Evolutionary conservation across 2,329 filamentous ascomycete genomes (phyloP), one percentile per base, ranked within the genome.

Genomic region (Pseudonectria buxi): DNA sequence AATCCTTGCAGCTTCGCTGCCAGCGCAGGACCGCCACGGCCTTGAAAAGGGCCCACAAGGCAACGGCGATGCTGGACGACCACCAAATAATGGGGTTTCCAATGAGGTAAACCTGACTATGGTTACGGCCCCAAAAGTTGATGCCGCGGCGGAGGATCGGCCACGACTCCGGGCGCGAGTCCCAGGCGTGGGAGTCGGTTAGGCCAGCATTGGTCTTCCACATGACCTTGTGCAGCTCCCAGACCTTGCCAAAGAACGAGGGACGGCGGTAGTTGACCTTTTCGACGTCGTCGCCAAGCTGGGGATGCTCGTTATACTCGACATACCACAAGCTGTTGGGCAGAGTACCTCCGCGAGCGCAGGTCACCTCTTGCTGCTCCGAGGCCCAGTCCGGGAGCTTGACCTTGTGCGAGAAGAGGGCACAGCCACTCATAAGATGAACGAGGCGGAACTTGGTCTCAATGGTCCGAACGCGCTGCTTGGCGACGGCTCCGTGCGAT

Each of bases 301-400:
- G 69, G 10, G 88, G 85, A 55, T 96, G 92, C 42, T 81, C 74
- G 60, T 98, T 98, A 47, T 78, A 78, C 64, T 98, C 92, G 44
- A 98, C 71, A 55, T 95, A 96, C 92, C 92, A 98, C 49, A 98
- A 67, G 54, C 88, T 95, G 74, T 98, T 98, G 36, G 92, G 92
- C 26, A 95, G 69, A 43, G 88, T 95, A 50, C 88, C 92, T 31
- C 86, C 83, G 50, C 81, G 83, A 7, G 92, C 92, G 57, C 92
- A 98, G 14, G 90, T 96, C n/a, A 98, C 92, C 64, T 98, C 92
- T 62, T 98, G 92, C 62, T 98, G 92, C 62, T 96, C 92, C 34
- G 83, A 98, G 30, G 86, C 92, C 92, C 92, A 98, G 3, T 94
- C 88, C 3, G 92, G 92, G 39, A 98, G 81, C 70, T 98, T 98